These are phyloP conservation scores for Spathaspora hagerdaliae DNA, from an alignment of 805 yeast genomes.

Conservation along the genomic window DNA sequence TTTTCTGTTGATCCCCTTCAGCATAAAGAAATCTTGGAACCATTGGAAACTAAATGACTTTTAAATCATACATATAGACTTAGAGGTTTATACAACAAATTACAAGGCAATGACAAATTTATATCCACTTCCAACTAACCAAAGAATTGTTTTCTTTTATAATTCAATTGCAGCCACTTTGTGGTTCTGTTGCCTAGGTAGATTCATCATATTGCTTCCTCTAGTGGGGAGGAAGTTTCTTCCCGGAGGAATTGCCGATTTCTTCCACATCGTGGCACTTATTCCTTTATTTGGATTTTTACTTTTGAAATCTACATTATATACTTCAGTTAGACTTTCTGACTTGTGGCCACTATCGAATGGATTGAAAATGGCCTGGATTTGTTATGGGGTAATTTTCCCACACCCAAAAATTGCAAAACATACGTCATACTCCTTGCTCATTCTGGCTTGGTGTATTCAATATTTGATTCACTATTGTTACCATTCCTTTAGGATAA, in stretches of 20 bases:
- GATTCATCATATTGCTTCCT: conserved; percentile 54
- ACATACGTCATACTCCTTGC: conserved; percentile 36
- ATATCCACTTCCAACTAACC: conserved; percentile 32
- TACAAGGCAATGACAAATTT: conserved; percentile 24
- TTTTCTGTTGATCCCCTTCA: too few relatives aligned
- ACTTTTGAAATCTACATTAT: conserved; percentile 13
- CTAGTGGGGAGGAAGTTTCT: conserved; percentile 61
- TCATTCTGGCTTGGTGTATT: conserved; percentile 35
- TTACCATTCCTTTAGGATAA: conserved; percentile 32
- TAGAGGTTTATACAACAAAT: background rate
- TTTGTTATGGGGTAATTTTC: conserved; percentile 39
- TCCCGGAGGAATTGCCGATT: conserved; percentile 72
- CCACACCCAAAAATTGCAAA: conserved; percentile 40
- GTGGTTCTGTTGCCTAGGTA: conserved; percentile 45
- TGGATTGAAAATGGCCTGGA: conserved; percentile 30
- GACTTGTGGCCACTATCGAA: conserved; percentile 28
- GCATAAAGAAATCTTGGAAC: too few relatives aligned
- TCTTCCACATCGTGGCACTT: conserved; percentile 42
- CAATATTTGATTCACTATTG: conserved; percentile 27
- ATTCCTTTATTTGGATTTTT: conserved; percentile 27
- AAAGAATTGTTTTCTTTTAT: conserved; percentile 30
- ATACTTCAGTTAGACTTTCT: conserved; percentile 2
- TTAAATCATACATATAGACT: too few relatives aligned
- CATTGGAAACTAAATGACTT: too few relatives aligned
- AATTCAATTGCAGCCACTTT: conserved; percentile 34